Evolutionary conservation across 441 rosid species (phyloP), one percentile per base, ranked within the genome.

Genomic region (Euphorbia corollata): DNA sequence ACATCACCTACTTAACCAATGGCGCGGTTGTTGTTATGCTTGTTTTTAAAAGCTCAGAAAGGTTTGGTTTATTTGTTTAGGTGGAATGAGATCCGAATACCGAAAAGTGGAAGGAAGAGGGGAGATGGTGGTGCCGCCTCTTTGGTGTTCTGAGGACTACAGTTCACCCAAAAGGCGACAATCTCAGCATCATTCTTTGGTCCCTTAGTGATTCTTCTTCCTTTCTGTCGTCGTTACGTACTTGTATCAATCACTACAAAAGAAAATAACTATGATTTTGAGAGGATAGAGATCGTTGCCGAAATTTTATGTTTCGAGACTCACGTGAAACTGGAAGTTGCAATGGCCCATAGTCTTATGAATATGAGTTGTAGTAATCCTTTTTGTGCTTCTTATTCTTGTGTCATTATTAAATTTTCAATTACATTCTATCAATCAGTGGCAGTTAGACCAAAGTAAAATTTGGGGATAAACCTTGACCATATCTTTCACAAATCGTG

Each of bases 101-200:
- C 67, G 30, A 22, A 71, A 43, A 53, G 19, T 11, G 65, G 74
- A 58, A 18, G 67, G 63, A 58, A 27, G 48, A 50, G 15, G 10
- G 23, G 70, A 16, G 61, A 63, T 45, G 6, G 72, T 56, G 51
- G 8, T 19, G 32, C 34, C 59, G 30, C 7, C 74, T 11, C 32
- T 16, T 60, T 68, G 81, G 76, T 77, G 71, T 81, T 68, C 73
- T 6, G 83, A 78, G 73, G 85, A 81, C 72, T 82, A 82, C 67
- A 55, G 73, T 7, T 61, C 6, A 8, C 83, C 79, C 0, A 54
- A 0, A 61, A 63, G 68, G 69, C 75, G 74, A 72, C 41, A 39
- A 0, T 77, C 77, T 0, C 76, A 77, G 65, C 79, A 79, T 56
- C 82, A 82, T 45, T 45, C 16, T 12, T 13, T 45, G 3, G 16